A percentile compares a stretch with the other conserved stretches of the same genome.
Conservation (phyloP, 164 flowering plant species). For the Vitis labrusca region DNA sequence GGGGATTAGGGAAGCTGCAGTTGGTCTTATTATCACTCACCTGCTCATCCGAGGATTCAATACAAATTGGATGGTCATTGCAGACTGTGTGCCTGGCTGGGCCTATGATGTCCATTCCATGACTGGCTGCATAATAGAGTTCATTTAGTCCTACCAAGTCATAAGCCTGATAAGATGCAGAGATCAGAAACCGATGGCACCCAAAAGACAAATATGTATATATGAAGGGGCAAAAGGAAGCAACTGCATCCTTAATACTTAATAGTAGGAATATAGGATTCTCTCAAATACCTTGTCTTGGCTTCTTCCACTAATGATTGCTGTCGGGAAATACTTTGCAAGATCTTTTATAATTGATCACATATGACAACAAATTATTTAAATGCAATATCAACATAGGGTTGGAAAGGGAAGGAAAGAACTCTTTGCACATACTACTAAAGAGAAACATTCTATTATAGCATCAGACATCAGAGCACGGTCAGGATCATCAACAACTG, state of each 20-base stretch:
- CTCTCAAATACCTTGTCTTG: conserved; percentile 67
- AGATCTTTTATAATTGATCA: conserved; percentile 64
- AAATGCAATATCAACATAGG: background rate
- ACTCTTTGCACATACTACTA: background rate
- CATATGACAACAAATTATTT: conserved; percentile 55
- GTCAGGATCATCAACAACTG: conserved; percentile 79
- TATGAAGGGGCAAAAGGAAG: background rate
- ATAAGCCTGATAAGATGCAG: conserved; percentile 49
- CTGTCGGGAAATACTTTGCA: conserved; percentile 77
- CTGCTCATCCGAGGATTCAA: conserved; percentile 56
- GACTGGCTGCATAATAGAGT: conserved; percentile 97
- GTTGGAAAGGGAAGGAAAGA: background rate
- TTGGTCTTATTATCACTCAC: conserved; percentile 19
- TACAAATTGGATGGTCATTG: conserved; percentile 37
- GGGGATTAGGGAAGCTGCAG: too few relatives aligned
- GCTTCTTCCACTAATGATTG: conserved; percentile 92
- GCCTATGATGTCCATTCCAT: conserved; percentile 95
- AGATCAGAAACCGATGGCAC: background rate
- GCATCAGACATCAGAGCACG: conserved; percentile 61
- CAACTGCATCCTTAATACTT: background rate
- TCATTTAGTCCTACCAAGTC: conserved; percentile 81
- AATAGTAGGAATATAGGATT: too few relatives aligned
- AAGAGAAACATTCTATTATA: conserved; percentile 21
- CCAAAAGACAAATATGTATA: background rate
- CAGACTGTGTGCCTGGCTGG: conserved; percentile 38